Base-by-base conservation (phyloP, 345 rosid genomes). In the Mercurialis annua region DNA sequence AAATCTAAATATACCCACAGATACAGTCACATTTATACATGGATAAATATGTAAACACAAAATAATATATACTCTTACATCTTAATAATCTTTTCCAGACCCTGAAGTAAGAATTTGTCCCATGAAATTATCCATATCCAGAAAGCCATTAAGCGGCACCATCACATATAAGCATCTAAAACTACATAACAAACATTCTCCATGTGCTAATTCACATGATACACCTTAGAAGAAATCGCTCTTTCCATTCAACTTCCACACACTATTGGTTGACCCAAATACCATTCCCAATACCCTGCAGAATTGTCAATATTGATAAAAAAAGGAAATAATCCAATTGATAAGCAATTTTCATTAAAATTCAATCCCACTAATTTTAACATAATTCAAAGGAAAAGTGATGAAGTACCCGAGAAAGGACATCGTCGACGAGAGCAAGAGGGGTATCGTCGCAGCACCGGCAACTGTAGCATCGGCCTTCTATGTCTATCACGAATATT, bases 261-360 rank as follows among this genome's bases (percentile, higher is more conserved):
- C 10, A 50, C 10, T 6, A 21, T 53, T 10, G 14, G 14, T 10
- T 53, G 4, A 23, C 15, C 57, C 27, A 33, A 12, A 53, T 23
- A 23, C 14, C 99, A 64, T 92, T 95, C 16, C 99, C 99, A 69
- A 92, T 92, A 42, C 97, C 99, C 98, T 92, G 80, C 36, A 56
- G 2, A 27, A 30, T 27, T 29, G 56, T 27, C 66, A 62, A 66
- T 23, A 10, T 44, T 40, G 46, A 57, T 57, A 53, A 36, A 36
- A 36, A 40, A 1, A 16, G 18, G 27, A 46, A 15, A 47, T 0
- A 44, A 27, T 16, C 43, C 33, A 11, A 24, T 62, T 1, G 27
- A 2, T 42, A 15, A 15, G 11, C 1, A 44, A 62, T 0, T 10
- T 44, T 50, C 10, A 10, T 23, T 12, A 64, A 30, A 12, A 29